Conservation (phyloP, 1,284 basidiomycete species). For the Spongispora temasekensis region DNA sequence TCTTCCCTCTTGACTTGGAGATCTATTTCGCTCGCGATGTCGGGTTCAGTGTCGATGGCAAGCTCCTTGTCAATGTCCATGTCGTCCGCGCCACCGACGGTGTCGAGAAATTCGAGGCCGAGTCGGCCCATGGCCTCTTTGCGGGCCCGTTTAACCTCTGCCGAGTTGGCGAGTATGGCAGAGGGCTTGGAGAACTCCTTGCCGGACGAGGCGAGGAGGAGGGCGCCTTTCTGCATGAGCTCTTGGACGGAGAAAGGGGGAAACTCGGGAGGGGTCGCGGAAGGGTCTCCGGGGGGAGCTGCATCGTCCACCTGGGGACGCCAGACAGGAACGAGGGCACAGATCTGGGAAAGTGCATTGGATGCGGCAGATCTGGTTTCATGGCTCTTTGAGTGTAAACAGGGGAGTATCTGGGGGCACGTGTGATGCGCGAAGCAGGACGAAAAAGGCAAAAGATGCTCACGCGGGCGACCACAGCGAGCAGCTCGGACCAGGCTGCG, state of each 20-base stretch:
- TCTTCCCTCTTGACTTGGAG: slow-evolving; percentile 42
- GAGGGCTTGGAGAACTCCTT: slow-evolving; percentile 79
- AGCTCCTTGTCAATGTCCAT: slow-evolving; percentile 83
- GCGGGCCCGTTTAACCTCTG: slow-evolving; percentile 78
- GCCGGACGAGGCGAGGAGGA: slow-evolving; percentile 84
- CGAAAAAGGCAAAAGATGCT: slow-evolving; percentile 14
- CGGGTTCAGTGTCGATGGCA: slow-evolving; percentile 57
- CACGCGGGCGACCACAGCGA: slow-evolving; percentile 82
- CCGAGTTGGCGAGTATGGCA: slow-evolving; percentile 65
- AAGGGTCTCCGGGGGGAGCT: slow-evolving; percentile 25
- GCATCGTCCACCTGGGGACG: slow-evolving; percentile 45
- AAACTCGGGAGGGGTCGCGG: slow-evolving; percentile 53
- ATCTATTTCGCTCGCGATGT: slow-evolving; percentile 47
- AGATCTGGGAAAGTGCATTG: slow-evolving; percentile 84
- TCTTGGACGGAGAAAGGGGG: slow-evolving; percentile 74
- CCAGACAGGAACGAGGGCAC: slow-evolving; percentile 84
- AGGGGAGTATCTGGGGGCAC: slow-evolving; percentile 73
- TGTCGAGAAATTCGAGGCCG: slow-evolving; percentile 80
- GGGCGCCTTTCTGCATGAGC: slow-evolving; percentile 72
- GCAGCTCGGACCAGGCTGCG: slow-evolving; percentile 77
- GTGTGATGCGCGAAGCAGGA: neutral
- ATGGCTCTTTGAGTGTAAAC: slow-evolving; percentile 83
- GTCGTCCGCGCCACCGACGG: slow-evolving; percentile 63
- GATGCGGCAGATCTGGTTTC: slow-evolving; percentile 88
- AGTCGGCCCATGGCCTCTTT: slow-evolving; percentile 82